Evolutionary conservation across 768 basidiomycete species (phyloP), one percentile per base, ranked within the genome.

Genomic region (Serendipita sp.): DNA sequence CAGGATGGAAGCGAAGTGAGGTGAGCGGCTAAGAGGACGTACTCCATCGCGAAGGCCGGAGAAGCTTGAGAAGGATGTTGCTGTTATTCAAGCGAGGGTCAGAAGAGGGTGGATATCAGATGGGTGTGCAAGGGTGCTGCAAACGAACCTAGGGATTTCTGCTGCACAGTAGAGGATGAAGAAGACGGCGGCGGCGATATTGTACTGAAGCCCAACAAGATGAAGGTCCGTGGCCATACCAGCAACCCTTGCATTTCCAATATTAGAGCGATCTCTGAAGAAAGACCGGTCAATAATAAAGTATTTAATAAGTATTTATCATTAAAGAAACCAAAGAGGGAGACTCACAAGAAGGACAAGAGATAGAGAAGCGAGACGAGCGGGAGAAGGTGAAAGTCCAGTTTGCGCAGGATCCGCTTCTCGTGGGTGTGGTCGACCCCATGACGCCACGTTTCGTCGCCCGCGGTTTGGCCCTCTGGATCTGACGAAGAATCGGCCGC

Each of bases 291-390:
- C n/a, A n/a, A n/a, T n/a, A n/a, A n/a, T n/a, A n/a, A n/a, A n/a
- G 41, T 38, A 28, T 17, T 30, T 26, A n/a, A n/a, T n/a, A n/a
- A n/a, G n/a, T n/a, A n/a, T n/a, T n/a, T 20, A 26, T 50, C 17
- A 28, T 24, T 5, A n/a, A 20, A 16, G 17, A 56, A 26, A 17
- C n/a, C 16, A n/a, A n/a, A n/a, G n/a, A n/a, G n/a, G n/a, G n/a
- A n/a, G n/a, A 66, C 62, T 38, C 51, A 70, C 69, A 90, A 74
- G 70, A 86, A 90, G 71, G 81, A 87, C 66, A 90, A 75, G 28
- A 89, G 75, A 70, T 90, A 89, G 24, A 91, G 74, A 5, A 88
- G 67, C 7, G 83, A 77, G 26, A 91, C 73, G 84, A 86, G 90
- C 34, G 90, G 90, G 33, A 90, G 77, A 62, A 90, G 75, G 67